These are phyloP conservation scores for Chrysoporthe deuterocubensis DNA, from an alignment of 2,329 filamentous ascomycete genomes.

Conservation along the genomic window DNA sequence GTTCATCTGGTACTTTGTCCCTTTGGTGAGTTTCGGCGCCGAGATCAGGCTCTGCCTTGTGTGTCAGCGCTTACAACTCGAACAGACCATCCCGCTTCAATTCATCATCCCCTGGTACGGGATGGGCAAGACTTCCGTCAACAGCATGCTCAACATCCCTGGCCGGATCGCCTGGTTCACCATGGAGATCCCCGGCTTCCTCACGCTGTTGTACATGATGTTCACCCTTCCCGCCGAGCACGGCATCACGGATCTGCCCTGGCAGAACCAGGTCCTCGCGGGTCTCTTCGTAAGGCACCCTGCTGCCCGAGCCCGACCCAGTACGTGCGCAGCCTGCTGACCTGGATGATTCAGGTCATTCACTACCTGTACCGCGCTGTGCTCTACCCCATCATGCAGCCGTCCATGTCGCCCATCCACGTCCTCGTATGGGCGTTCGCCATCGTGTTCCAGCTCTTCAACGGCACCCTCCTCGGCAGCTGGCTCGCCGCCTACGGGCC, in stretches of 20 bases:
- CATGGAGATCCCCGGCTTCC: slow-evolving; percentile 83
- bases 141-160: slow-evolving; percentile 80
- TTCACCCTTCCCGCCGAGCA: slow-evolving; percentile 64
- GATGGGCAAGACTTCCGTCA: slow-evolving; percentile 86
- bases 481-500: slow-evolving; percentile 85
- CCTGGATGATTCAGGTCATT: slow-evolving; percentile 57
- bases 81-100: slow-evolving; percentile 61
- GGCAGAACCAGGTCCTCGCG: slow-evolving; percentile 77
- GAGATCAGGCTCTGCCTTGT: slow-evolving; percentile 8
- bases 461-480: slow-evolving; percentile 75
- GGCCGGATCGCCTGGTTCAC: slow-evolving; percentile 85
- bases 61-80: slow-evolving; percentile 18
- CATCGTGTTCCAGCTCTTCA: slow-evolving; percentile 76
- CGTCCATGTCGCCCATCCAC: slow-evolving; percentile 92
- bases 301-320: not conserved
- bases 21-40: slow-evolving; percentile 47
- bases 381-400: slow-evolving; percentile 79
- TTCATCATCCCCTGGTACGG: slow-evolving; percentile 82
- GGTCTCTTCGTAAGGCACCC: slow-evolving; percentile 60
- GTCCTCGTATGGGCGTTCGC: slow-evolving; percentile 67
- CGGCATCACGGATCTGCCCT: slow-evolving; percentile 66
- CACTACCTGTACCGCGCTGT: slow-evolving; percentile 93
- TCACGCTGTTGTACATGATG: slow-evolving; percentile 81
- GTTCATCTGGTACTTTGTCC: slow-evolving; percentile 58
- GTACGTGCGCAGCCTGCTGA: slow-evolving; percentile 22